phyloP scores from a whole-genome alignment of 371 early-diverging fungal genomes.

The Rhizopus sp. region DNA sequence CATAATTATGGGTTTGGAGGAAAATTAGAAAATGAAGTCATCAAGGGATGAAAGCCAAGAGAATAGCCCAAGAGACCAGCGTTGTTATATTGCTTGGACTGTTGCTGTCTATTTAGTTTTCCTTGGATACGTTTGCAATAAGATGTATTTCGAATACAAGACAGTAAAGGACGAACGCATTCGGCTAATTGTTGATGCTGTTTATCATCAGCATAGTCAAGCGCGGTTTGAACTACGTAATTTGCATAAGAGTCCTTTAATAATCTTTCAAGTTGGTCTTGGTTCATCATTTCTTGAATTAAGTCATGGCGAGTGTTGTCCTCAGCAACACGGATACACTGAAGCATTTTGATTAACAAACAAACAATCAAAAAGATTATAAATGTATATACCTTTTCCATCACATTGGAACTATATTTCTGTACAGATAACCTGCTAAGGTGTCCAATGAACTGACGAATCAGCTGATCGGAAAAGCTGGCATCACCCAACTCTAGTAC shows the following conservation, averaged over 20 bases:
- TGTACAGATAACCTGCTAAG: slow-evolving; percentile 78
- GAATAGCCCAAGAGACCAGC: neutral
- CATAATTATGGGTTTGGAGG: neutral
- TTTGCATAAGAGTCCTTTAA: slow-evolving; percentile 88
- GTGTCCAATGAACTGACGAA: slow-evolving; percentile 77
- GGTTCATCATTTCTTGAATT: slow-evolving; percentile 75
- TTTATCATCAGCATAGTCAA: slow-evolving; percentile 78
- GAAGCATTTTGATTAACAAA: neutral
- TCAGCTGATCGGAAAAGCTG: slow-evolving; percentile 69
- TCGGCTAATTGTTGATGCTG: slow-evolving; percentile 76
- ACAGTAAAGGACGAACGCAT: slow-evolving; percentile 76
- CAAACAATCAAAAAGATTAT: neutral
- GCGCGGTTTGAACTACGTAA: slow-evolving; percentile 91
- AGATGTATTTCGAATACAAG: slow-evolving; percentile 80
- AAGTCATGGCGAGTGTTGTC: slow-evolving; percentile 66
- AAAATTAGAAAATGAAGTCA: slow-evolving; percentile 1
- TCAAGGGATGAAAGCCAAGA: slow-evolving; percentile 4
- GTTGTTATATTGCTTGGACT: slow-evolving; percentile 6
- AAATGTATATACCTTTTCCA: slow-evolving; percentile 69
- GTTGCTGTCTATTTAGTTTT: slow-evolving; percentile 71
- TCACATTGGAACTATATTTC: slow-evolving; percentile 93
- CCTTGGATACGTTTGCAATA: slow-evolving; percentile 87
- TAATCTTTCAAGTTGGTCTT: slow-evolving; percentile 69
- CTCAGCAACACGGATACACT: slow-evolving; percentile 84
- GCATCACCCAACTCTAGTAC: slow-evolving; percentile 82